A percentile compares a stretch with the other conserved stretches of the same genome.
phyloP scores from a whole-genome alignment of 1,284 basidiomycete genomes.

The Inonotus hispidus region DNA sequence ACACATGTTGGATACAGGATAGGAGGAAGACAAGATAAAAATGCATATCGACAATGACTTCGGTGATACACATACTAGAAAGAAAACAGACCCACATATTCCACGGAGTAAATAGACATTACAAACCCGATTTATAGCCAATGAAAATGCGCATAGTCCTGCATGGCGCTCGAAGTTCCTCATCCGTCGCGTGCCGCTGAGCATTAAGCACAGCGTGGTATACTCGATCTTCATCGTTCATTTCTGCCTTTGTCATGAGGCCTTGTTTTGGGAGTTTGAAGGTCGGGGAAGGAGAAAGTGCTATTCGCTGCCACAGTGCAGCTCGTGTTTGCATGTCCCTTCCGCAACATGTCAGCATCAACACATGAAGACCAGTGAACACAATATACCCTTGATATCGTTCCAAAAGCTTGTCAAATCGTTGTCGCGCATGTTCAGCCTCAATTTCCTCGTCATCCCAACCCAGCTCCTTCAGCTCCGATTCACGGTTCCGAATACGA shows the following conservation, averaged over 20 bases:
- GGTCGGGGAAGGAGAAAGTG: slow-evolving; percentile 37
- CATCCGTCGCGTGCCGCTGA: slow-evolving; percentile 43
- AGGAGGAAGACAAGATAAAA: too few species aligned
- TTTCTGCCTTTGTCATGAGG: slow-evolving; percentile 59
- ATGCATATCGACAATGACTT: neutral
- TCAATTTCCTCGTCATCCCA: slow-evolving; percentile 64
- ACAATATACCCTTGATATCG: slow-evolving; percentile 51
- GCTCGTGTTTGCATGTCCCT: slow-evolving; percentile 69
- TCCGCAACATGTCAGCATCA: neutral
- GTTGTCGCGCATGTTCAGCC: slow-evolving; percentile 47
- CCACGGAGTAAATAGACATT: slow-evolving; percentile 1
- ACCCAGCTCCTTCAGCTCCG: slow-evolving; percentile 48
- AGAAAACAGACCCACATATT: neutral
- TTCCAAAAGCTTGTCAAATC: slow-evolving; percentile 60
- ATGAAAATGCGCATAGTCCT: slow-evolving; percentile 56
- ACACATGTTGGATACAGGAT: neutral
- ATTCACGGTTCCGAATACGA: slow-evolving; percentile 47
- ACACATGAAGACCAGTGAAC: neutral
- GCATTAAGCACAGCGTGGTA: slow-evolving; percentile 62
- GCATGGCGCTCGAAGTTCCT: slow-evolving; percentile 53
- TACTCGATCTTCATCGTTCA: slow-evolving; percentile 60
- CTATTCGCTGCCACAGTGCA: slow-evolving; percentile 61
- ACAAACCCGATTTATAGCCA: slow-evolving; percentile 45
- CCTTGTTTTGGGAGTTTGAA: slow-evolving; percentile 59
- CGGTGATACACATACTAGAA: neutral